These are phyloP conservation scores for Cephaloascus fragrans DNA, from an alignment of 805 yeast genomes.

Conservation along the genomic window DNA sequence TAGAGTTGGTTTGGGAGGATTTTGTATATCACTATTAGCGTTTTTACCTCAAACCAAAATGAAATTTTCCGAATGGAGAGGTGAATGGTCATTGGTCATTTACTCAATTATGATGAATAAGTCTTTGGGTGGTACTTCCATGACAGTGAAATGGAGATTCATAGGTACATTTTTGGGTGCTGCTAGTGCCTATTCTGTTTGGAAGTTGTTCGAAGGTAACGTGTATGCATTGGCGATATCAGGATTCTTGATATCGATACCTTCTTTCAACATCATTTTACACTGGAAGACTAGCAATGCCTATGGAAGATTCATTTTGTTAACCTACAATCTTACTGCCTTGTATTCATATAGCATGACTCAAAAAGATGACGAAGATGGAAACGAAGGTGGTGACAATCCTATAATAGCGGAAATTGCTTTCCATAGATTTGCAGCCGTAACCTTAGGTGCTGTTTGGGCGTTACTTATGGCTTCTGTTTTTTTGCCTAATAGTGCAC, in stretches of 20 bases:
- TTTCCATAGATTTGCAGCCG: constrained; percentile 66
- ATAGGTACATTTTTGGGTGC: constrained; percentile 74
- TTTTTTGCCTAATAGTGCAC: constrained; percentile 68
- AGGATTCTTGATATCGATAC: constrained; percentile 37
- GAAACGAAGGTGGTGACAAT: constrained; percentile 58
- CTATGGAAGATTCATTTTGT: constrained; percentile 58
- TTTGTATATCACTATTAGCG: constrained; percentile 57
- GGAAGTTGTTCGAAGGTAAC: constrained; percentile 51
- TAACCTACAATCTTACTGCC: constrained; percentile 73
- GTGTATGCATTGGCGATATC: constrained; percentile 37
- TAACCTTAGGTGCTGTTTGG: constrained; percentile 66
- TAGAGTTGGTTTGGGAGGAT: constrained; percentile 71
- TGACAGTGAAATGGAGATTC: constrained; percentile 67
- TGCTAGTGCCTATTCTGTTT: constrained; percentile 43
- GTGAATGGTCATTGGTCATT: constrained; percentile 81
- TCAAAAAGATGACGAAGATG: constrained; percentile 44
- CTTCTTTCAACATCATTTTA: constrained; percentile 49
- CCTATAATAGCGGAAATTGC: constrained; percentile 72
- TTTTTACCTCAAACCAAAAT: constrained; percentile 46
- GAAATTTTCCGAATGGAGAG: constrained; percentile 55
- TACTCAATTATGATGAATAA: constrained; percentile 79
- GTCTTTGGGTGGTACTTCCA: constrained; percentile 75
- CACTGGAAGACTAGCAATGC: constrained; percentile 57
- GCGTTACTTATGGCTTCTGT: constrained; percentile 60
- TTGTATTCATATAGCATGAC: constrained; percentile 65